phyloP scores from a whole-genome alignment of 164 flowering plant species.

The Tetracentron sinense region DNA sequence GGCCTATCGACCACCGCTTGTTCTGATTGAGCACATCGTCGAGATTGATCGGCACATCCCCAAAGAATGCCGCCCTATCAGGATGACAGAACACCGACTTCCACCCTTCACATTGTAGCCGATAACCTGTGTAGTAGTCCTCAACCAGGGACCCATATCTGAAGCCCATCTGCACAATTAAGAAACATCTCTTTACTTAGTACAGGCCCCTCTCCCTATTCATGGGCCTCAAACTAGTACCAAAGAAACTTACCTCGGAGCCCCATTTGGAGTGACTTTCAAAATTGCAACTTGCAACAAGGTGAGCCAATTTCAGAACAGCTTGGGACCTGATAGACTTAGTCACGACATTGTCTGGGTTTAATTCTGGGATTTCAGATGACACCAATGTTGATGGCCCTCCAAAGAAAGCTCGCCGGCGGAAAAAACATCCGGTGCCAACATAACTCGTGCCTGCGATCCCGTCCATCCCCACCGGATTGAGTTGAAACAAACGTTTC shows the following conservation, averaged over 20 bases:
- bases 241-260: conserved; percentile 33
- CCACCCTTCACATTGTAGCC: conserved; percentile 80
- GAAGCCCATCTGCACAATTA: conserved; percentile 53
- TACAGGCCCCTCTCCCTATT: too few relatives aligned
- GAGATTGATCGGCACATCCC: conserved; percentile 50
- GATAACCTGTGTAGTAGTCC: conserved; percentile 72
- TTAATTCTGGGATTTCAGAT: conserved; percentile 27
- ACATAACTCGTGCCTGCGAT: conserved; percentile 41
- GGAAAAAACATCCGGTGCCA: conserved; percentile 61
- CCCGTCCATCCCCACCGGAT: conserved; percentile 61
- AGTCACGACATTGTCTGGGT: conserved; percentile 20
- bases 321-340: conserved; percentile 21
- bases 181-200: not conserved
- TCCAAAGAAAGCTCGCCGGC: conserved; percentile 47
- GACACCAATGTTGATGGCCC: conserved; percentile 24
- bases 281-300: conserved; percentile 30
- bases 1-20: conserved; percentile 67
- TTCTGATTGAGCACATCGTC: conserved; percentile 51
- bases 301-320: conserved; percentile 27
- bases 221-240: not conserved
- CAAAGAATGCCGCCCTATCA: conserved; percentile 58
- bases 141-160: conserved; percentile 75
- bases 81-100: conserved; percentile 59
- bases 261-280: conserved; percentile 60
- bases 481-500: conserved; percentile 27